Evolutionary conservation across 257 asterid species (phyloP), one percentile per base, ranked within the genome.

Genomic region (Salvia miltiorrhiza): DNA sequence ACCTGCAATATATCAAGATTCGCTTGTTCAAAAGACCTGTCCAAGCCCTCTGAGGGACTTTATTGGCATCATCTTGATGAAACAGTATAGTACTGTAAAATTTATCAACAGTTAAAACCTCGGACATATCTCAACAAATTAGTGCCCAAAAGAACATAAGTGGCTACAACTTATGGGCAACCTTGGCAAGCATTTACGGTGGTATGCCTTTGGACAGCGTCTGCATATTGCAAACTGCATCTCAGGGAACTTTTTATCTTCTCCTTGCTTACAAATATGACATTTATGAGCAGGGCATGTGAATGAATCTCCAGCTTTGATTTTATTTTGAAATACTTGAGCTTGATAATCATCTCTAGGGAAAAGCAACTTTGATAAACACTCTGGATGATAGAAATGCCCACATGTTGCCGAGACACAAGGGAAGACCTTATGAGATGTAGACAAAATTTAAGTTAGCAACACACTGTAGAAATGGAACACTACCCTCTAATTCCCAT

Each of bases 361-460:
- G 74, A 55, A 69, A 59, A 89, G 63, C 67, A 81, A 75, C 74
- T 76, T 71, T 45, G 90, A 75, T 41, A 87, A 75, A 73, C 96
- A 89, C 69, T 70, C 78, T 16, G 92, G 92, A 71, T 89, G 96
- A 74, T 81, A 86, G 79, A 89, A 89, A 66, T 80, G 87, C n/a
- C 93, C 94, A 14, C 96, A 89, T 53, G 87, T 89, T 60, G 96
- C 92, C 53, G 91, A 86, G 78, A 86, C 79, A 70, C 94, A 86
- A 40, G 87, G 87, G 83, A 86, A 89, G 72, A 89, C 90, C 91
- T 88, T 63, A 61, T 62, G 44, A 72, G 44, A 77, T 62, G 70
- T 30, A 58, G 58, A 62, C 58, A 68, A 57, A 32, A 56, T 63
- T 65, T 59, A 53, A 67, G 47, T 75, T 57, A 62, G 54, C 43